A percentile compares a stretch with the other conserved stretches of the same genome.
These are phyloP conservation scores for Salvia hispanica DNA, from an alignment of 257 asterid species.

Conservation along the genomic window DNA sequence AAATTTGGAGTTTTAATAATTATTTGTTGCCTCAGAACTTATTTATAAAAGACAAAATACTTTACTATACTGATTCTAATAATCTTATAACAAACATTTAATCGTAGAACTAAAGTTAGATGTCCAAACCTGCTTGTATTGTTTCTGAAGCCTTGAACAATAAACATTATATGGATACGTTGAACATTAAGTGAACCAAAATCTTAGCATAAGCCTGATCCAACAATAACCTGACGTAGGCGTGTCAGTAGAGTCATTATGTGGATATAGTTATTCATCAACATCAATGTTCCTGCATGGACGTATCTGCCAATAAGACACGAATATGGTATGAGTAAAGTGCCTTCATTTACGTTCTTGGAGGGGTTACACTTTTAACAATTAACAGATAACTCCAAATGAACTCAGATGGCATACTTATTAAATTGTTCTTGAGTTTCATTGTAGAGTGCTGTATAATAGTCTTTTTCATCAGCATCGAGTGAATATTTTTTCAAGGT, in stretches of 20 bases:
- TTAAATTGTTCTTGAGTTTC: constrained; percentile 90
- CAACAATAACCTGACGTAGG: constrained; percentile 74
- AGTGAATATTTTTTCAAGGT: constrained; percentile 70
- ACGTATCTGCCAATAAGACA: constrained; percentile 61
- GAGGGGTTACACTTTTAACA: not conserved
- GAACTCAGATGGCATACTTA: constrained; percentile 56
- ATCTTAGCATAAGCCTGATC: constrained; percentile 22
- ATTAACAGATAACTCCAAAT: constrained; percentile 13
- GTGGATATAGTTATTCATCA: constrained; percentile 90
- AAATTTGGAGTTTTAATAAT: too few relatives aligned
- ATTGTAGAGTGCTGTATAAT: constrained; percentile 77
- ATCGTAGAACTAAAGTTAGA: not conserved
- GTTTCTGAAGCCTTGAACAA: not conserved
- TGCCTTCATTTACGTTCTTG: constrained; percentile 9
- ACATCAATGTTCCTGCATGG: constrained; percentile 53
- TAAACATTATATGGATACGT: constrained; percentile 1
- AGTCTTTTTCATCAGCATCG: constrained; percentile 88
- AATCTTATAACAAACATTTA: too few relatives aligned
- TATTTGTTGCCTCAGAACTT: too few relatives aligned
- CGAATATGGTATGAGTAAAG: constrained; percentile 6
- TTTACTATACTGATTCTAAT: too few relatives aligned
- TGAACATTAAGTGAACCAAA: constrained; percentile 14
- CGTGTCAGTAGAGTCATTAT: constrained; percentile 90
- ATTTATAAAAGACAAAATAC: not conserved
- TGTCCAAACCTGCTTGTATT: constrained; percentile 20